A percentile compares a stretch with the other conserved stretches of the same genome.
phyloP scores from a whole-genome alignment of 129 eudicot species.

The Flaveria sonorensis region DNA sequence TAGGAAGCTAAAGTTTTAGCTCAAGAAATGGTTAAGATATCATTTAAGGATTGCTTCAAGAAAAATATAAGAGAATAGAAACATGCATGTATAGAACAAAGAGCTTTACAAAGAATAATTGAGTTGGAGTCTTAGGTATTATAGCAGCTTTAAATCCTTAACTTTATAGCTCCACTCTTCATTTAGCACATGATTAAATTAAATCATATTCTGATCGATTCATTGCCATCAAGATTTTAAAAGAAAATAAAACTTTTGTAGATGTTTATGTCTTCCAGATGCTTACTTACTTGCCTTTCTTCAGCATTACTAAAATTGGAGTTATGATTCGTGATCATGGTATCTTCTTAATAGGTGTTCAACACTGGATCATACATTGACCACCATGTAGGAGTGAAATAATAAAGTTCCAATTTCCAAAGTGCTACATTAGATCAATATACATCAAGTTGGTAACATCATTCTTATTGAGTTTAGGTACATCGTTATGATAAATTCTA shows the following conservation, averaged over 20 bases:
- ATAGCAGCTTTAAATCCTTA: background rate
- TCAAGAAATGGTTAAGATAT: conserved; percentile 97
- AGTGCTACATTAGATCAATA: no score
- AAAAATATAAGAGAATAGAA: conserved; percentile 57
- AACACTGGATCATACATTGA: no score
- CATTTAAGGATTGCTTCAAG: conserved; percentile 81
- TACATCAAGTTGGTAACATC: no score
- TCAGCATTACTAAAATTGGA: no score
- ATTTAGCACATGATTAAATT: conserved; percentile 4
- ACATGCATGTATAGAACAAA: conserved; percentile 71
- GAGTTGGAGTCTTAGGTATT: conserved; percentile 87
- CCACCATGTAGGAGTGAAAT: no score
- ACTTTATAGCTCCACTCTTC: background rate
- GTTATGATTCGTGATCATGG: no score
- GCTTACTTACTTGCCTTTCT: no score
- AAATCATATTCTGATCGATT: conserved; percentile 18
- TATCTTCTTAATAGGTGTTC: no score
- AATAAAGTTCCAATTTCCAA: no score
- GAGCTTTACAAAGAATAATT: conserved; percentile 74
- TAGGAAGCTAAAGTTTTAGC: conserved; percentile 91
- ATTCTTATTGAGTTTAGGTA: no score
- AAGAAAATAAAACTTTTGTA: conserved; percentile 43
- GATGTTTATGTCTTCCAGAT: conserved; percentile 34
- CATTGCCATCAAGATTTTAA: conserved; percentile 49
- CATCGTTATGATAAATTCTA: no score